These are phyloP conservation scores for Chamaenerion angustifolium DNA, from an alignment of 345 rosid species.

Conservation along the genomic window DNA sequence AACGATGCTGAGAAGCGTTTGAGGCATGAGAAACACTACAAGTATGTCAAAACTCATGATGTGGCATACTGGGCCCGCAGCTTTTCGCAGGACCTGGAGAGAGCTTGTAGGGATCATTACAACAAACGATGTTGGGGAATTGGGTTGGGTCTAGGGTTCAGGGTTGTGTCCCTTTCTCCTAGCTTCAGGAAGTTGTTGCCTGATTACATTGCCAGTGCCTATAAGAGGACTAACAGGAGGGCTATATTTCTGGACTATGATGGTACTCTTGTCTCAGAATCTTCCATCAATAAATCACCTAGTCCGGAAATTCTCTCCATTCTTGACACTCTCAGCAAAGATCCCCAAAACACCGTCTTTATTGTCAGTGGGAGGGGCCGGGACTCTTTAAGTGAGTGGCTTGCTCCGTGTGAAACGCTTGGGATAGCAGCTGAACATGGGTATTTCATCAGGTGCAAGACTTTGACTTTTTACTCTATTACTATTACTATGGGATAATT, in stretches of 20 bases:
- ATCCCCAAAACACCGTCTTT: constrained; percentile 56
- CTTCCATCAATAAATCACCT: constrained; percentile 42
- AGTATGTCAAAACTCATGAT: constrained; percentile 54
- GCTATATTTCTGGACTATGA: constrained; percentile 70
- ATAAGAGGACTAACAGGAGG: constrained; percentile 39
- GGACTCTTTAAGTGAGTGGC: constrained; percentile 43
- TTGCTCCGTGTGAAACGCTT: constrained; percentile 47
- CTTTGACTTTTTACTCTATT: neutral
- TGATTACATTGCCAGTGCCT: constrained; percentile 47
- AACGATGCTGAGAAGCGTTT: constrained; percentile 44
- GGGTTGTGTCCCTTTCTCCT: constrained; percentile 56
- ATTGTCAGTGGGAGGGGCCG: constrained; percentile 66
- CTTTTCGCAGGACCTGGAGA: constrained; percentile 52
- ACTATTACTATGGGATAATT: neutral
- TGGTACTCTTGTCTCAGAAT: constrained; percentile 53
- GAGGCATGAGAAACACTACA: constrained; percentile 66
- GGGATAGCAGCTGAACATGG: constrained; percentile 83
- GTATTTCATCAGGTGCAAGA: constrained; percentile 38
- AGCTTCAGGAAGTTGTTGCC: constrained; percentile 45
- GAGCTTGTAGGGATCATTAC: constrained; percentile 57
- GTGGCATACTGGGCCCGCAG: constrained; percentile 68
- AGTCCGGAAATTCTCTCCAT: constrained; percentile 39
- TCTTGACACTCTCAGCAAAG: constrained; percentile 34
- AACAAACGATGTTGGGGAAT: constrained; percentile 67
- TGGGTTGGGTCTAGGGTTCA: constrained; percentile 57